Base-by-base conservation (phyloP, 495 filamentous ascomycete species). In the Lasiosphaeriaceae sp. region DNA sequence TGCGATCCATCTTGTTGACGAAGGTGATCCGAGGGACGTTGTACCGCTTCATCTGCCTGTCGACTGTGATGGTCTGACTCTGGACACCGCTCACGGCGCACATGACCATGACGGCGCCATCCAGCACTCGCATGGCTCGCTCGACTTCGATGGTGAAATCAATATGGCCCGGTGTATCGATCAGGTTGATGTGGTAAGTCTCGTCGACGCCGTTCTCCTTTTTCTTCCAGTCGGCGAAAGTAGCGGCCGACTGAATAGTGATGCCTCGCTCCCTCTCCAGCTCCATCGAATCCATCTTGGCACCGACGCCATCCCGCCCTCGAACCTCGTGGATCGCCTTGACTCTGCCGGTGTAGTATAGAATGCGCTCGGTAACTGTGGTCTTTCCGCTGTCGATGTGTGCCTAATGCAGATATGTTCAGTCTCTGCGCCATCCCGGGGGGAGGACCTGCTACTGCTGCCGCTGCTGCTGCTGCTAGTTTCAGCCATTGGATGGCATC, bases 241-340 rank as follows among this genome's bases (percentile, higher is more conserved):
- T 98, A 21, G 94, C 94, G 41, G 94, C 94, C 52, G 92, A 96
- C 76, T 98, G 93, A 61, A 98, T 98, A 54, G 94, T 98, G 70
- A 98, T 98, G 68, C 94, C 94, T 80, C 97, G 94, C 68, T 98
- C 94, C 69, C 94, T 82, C 73, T 99, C 95, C 59, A 99, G 75
- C 49, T 97, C 95, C 95, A 99, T 99, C 9, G 92, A 96, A 80
- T 99, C 95, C 95, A 99, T 99, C 77, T 99, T 99, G 47, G 95
- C 95, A 63, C 95, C 95, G 19, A 97, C 91, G 37, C 87, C 84
- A 77, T 99, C 95, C 63, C 90, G 90, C 35, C 95, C 95, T 60
- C 95, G 84, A 29, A 99, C 95, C 76, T 99, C 95, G 74, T 99
- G 95, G 62, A 99, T 97, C 5, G 91, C 83, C 68, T 93, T 93